Base-by-base conservation (phyloP, 345 rosid species). In the Eucalyptus albens region DNA sequence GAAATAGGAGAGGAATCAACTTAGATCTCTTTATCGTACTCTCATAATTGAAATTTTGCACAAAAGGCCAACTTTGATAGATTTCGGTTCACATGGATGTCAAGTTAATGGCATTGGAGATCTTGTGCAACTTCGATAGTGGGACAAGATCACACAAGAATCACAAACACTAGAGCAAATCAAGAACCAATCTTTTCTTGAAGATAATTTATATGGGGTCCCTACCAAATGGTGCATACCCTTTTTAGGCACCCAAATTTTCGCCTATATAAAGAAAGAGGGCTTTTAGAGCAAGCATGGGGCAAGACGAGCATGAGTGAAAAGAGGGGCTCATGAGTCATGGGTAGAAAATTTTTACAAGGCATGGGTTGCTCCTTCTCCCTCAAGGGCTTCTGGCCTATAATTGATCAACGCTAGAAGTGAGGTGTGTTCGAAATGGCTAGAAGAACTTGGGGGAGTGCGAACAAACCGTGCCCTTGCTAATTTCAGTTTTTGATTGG, bases 401-500 rank as follows among this genome's bases (percentile, higher is more conserved):
- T 72, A n/a, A 53, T 53, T 53, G 72, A 90, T 92, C 69, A 91
- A 90, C 86, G 4, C 83, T 21, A 10, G 83, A 72, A 37, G 27
- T 10, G 14, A 44, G 83, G 83, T 11, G 45, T 37, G 27, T 21
- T 72, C 27, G 12, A 37, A 37, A 37, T 72, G 83, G 83, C 83
- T 3, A 72, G 45, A 33, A 37, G 45, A 37, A 72, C 92, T 87
- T 87, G 92, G 60, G 92, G 94, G 91, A 80, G 93, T 85, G 11
- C 49, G 92, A 86, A 60, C 91, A 91, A 92, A 69, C 85, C 49
- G 72, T 59, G 94, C 60, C 91, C n/a, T 67, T 33, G 65, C 89
- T 13, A 47, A 27, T 77, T 50, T 37, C 15, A 21, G 45, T 37
- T 19, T 10, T 72, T 19, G 15, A 72, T 72, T 19, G 45, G 83